These are phyloP conservation scores for Capsicum pubescens DNA, from an alignment of 257 asterid species.

Conservation along the genomic window DNA sequence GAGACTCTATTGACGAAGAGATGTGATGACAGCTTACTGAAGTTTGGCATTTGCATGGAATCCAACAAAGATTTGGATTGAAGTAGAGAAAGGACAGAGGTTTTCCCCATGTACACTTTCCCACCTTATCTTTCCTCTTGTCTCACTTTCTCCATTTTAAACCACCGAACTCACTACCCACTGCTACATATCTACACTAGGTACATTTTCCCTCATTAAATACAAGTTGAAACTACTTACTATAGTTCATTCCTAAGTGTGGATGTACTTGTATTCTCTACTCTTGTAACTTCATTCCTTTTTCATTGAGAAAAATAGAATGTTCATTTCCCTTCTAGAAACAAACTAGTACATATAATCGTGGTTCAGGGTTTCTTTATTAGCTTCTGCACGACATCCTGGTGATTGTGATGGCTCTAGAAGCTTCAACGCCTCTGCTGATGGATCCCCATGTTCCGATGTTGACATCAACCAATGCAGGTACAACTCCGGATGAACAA, in stretches of 20 bases:
- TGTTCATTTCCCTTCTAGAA: neutral
- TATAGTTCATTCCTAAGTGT: neutral
- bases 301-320: neutral
- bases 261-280: neutral
- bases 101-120: slow-evolving; percentile 46
- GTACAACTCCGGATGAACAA: slow-evolving; percentile 30
- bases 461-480: slow-evolving; percentile 18
- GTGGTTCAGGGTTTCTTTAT: neutral
- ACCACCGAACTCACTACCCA: slow-evolving; percentile 47
- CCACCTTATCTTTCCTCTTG: slow-evolving; percentile 45
- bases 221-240: slow-evolving; percentile 4
- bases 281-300: neutral
- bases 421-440: slow-evolving; percentile 42
- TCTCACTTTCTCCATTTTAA: slow-evolving; percentile 42
- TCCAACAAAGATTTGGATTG: slow-evolving; percentile 45
- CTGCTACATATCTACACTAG: slow-evolving; percentile 31
- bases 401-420: slow-evolving; percentile 42
- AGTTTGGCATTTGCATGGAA: slow-evolving; percentile 46
- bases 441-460: slow-evolving; percentile 25
- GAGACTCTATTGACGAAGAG: slow-evolving; percentile 31
- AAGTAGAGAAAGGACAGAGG: slow-evolving; percentile 39
- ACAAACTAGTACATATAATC: neutral
- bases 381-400: neutral
- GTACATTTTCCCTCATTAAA: slow-evolving; percentile 19
- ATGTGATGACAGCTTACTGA: slow-evolving; percentile 41